phyloP scores from a whole-genome alignment of 495 filamentous ascomycete genomes.

The Podospora pseudocomata region DNA sequence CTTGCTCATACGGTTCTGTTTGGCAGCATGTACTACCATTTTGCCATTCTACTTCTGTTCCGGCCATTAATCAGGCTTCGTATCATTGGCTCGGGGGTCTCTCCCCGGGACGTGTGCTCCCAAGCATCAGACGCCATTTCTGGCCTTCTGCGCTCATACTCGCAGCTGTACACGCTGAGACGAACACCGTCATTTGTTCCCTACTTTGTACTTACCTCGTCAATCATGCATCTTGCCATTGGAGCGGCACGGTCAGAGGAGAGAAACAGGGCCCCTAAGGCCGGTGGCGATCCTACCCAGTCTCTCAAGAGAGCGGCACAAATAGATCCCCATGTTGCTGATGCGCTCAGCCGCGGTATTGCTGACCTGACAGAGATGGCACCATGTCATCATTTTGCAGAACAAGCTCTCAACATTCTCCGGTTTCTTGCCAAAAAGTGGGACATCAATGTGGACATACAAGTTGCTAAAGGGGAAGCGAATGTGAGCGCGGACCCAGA shows the following conservation, averaged over 20 bases:
- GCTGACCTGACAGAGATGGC: slow-evolving; percentile 55
- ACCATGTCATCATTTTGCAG: slow-evolving; percentile 56
- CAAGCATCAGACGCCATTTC: slow-evolving; percentile 60
- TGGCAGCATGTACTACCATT: slow-evolving; percentile 62
- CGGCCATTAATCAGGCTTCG: slow-evolving; percentile 62
- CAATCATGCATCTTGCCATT: slow-evolving; percentile 56
- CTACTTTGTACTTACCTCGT: slow-evolving; percentile 56
- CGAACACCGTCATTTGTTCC: slow-evolving; percentile 57
- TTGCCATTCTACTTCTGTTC: slow-evolving; percentile 60
- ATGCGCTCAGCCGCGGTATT: slow-evolving; percentile 43
- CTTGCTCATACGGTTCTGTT: not conserved
- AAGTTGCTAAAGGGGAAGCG: slow-evolving; percentile 14
- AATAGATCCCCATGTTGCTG: slow-evolving; percentile 32
- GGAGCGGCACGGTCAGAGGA: slow-evolving; percentile 31
- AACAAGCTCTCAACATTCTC: slow-evolving; percentile 56
- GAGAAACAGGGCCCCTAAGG: slow-evolving; percentile 1
- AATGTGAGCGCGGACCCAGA: slow-evolving; percentile 2
- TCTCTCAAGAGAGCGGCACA: slow-evolving; percentile 19
- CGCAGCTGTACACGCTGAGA: slow-evolving; percentile 55
- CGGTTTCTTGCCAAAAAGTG: slow-evolving; percentile 53
- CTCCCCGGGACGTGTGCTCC: slow-evolving; percentile 59
- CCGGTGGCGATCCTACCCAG: slow-evolving; percentile 25
- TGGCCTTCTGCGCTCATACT: slow-evolving; percentile 53
- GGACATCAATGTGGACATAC: slow-evolving; percentile 50
- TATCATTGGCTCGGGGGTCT: slow-evolving; percentile 53